Evolutionary conservation across 139 green algal genomes (phyloP).

Genomic region (Asterochloris sp.): DNA sequence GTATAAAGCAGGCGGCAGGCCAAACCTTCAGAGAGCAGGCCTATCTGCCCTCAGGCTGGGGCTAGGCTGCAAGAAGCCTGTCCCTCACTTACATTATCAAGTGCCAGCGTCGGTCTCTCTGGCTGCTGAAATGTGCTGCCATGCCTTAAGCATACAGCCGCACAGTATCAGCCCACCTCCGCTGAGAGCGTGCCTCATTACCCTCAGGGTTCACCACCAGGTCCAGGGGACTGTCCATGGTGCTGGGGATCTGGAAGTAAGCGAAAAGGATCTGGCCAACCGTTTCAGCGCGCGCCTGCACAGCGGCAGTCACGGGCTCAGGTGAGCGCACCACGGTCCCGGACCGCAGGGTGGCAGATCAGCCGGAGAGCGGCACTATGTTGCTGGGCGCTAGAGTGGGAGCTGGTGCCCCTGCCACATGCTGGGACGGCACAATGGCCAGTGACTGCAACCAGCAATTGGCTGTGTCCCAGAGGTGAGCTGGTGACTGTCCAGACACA

Average conservation of each 20-base stretch:
- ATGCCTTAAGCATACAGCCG: neutral
- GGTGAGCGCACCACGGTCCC: too few relatives aligned
- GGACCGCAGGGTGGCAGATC: too few relatives aligned
- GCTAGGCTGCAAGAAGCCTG: neutral
- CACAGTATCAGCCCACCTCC: constrained; percentile 2
- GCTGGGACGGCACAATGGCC: too few relatives aligned
- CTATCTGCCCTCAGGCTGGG: neutral
- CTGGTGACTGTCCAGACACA: neutral
- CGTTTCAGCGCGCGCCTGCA: constrained; percentile 17
- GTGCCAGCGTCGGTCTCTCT: neutral
- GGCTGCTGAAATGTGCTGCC: neutral
- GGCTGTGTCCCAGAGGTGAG: too few relatives aligned
- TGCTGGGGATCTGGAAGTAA: constrained; percentile 40
- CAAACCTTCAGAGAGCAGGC: neutral
- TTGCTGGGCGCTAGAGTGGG: too few relatives aligned
- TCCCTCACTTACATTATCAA: neutral
- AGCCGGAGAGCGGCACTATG: too few relatives aligned
- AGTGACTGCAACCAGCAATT: too few relatives aligned
- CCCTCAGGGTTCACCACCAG: constrained; percentile 37
- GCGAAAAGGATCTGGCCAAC: constrained; percentile 38
- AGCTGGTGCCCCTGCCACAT: too few relatives aligned
- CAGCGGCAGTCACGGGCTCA: neutral
- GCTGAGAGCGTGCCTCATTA: constrained; percentile 7
- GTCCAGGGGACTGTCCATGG: constrained; percentile 28
- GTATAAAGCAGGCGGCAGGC: neutral